Percentiles rank a stretch among this genome's conserved stretches.
These are phyloP conservation scores for Lithocarpus polystachyus DNA, from an alignment of 306 rosid genomes.

Conservation along the genomic window DNA sequence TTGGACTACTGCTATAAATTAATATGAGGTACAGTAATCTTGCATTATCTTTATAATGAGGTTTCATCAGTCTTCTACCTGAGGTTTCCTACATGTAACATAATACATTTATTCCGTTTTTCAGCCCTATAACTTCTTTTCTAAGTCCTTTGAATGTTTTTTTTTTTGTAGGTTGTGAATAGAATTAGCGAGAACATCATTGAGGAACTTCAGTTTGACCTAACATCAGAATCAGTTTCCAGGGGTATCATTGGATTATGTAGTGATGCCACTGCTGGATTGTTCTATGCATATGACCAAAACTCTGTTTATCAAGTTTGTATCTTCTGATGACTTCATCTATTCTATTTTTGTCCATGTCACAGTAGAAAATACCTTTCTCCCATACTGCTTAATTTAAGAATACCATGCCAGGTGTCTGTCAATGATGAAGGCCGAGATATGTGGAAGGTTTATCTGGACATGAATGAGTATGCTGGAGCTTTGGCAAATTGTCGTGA, in stretches of 20 bases:
- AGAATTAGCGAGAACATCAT: conserved; percentile 89
- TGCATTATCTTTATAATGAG: neutral
- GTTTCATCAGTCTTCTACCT: conserved; percentile 5
- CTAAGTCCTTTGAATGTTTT: conserved; percentile 25
- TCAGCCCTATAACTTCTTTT: conserved; percentile 15
- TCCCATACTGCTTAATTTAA: conserved; percentile 28
- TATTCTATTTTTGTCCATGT: conserved; percentile 24
- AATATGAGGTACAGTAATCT: neutral
- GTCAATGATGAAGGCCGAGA: conserved; percentile 91
- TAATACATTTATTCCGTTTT: conserved; percentile 6
- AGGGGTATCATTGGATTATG: conserved; percentile 91
- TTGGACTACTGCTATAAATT: neutral
- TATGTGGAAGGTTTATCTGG: conserved; percentile 98
- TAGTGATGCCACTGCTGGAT: conserved; percentile 97
- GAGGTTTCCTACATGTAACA: neutral
- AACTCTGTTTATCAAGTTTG: conserved; percentile 93
- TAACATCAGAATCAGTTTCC: conserved; percentile 74
- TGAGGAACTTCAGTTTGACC: conserved; percentile 97
- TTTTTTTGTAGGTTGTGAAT: conserved; percentile 70
- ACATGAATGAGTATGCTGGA: conserved; percentile 92
- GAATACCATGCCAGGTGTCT: conserved; percentile 62
- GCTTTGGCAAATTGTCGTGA: conserved; percentile 91
- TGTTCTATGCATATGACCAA: conserved; percentile 93
- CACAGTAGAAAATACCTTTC: conserved; percentile 1
- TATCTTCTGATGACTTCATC: conserved; percentile 21